phyloP scores from a whole-genome alignment of 2,329 filamentous ascomycete genomes.

The Neopestalotiopsis clavispora region DNA sequence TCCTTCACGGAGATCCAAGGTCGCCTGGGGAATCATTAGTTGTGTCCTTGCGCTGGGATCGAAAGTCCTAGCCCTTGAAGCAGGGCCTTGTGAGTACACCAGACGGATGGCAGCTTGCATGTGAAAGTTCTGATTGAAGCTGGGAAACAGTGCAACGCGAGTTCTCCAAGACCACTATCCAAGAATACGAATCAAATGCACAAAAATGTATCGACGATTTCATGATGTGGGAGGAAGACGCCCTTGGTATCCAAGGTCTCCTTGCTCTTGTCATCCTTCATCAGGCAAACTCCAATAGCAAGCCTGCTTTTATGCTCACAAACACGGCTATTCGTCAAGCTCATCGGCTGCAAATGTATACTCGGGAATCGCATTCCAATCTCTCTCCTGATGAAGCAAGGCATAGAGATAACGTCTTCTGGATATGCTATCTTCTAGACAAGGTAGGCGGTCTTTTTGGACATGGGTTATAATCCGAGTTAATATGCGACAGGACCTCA shows the following conservation, averaged over 20 bases:
- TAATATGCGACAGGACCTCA: conserved; percentile 37
- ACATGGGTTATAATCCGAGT: background rate
- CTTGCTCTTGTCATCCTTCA: conserved; percentile 44
- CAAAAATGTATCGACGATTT: conserved; percentile 44
- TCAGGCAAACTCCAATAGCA: conserved; percentile 41
- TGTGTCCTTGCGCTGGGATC: conserved; percentile 44
- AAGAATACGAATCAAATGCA: conserved; percentile 41
- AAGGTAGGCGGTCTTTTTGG: conserved; percentile 34
- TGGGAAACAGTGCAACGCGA: background rate
- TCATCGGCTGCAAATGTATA: conserved; percentile 42
- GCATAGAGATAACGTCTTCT: conserved; percentile 45
- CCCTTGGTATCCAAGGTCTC: conserved; percentile 44
- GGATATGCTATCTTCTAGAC: conserved; percentile 46
- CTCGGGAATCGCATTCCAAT: conserved; percentile 27
- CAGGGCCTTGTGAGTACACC: conserved; percentile 13
- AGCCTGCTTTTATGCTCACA: conserved; percentile 42
- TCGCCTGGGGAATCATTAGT: conserved; percentile 44
- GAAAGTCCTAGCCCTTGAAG: conserved; percentile 28
- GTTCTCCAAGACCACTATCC: conserved; percentile 23
- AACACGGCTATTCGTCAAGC: conserved; percentile 44
- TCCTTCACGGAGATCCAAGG: conserved; percentile 28
- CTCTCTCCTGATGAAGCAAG: conserved; percentile 36
- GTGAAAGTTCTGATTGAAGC: background rate
- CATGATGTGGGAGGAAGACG: conserved; percentile 41
- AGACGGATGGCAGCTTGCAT: background rate